Base-by-base conservation (phyloP, 2,329 filamentous ascomycete genomes). In the Hirsutella minnesotensis region DNA sequence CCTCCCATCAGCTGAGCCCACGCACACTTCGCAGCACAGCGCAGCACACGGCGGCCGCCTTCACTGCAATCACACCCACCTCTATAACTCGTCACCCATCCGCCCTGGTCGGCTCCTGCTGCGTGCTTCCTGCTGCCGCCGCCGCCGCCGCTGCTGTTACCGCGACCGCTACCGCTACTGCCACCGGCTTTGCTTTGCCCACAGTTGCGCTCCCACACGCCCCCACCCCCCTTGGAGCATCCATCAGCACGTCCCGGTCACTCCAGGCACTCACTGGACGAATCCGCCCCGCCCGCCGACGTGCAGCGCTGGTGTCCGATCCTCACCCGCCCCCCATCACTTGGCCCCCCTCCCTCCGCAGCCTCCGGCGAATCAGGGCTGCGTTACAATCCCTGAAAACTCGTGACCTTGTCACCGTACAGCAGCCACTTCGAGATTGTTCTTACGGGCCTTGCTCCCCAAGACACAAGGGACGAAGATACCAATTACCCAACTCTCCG, bases 351-450 rank as follows among this genome's bases (percentile, higher is more conserved):
- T 35, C 30, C 29, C 41, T 19, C 35, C 24, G 19, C 27, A 13
- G 15, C 24, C 27, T 19, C 30, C 29, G 31, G 31, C 50, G 46
- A 55, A 53, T 55, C 51, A 51, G 30, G 41, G 40, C 35, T 15
- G 18, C 38, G 21, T 34, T 30, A 24, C 38, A 38, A 44, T 44
- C 46, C 46, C 45, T 44, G 46, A 36, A 40, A 44, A 40, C 49
- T 49, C 50, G 53, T 55, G 53, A 55, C 51, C 52, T 53, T 51
- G 52, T 52, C 50, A 53, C 46, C 45, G 38, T 46, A 43, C 39
- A 38, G 42, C 29, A 41, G 34, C 30, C 38, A 47, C 49, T 16
- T 35, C 33, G 15, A 35, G 12, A 35, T n/a, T 35, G 15, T 35
- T 35, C 33, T 34, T 15, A 34, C 13, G 13, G 31, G n/a, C 13